These are phyloP conservation scores for Cutaneotrichosporon dermatis DNA, from an alignment of 1,284 basidiomycete genomes.

Conservation along the genomic window DNA sequence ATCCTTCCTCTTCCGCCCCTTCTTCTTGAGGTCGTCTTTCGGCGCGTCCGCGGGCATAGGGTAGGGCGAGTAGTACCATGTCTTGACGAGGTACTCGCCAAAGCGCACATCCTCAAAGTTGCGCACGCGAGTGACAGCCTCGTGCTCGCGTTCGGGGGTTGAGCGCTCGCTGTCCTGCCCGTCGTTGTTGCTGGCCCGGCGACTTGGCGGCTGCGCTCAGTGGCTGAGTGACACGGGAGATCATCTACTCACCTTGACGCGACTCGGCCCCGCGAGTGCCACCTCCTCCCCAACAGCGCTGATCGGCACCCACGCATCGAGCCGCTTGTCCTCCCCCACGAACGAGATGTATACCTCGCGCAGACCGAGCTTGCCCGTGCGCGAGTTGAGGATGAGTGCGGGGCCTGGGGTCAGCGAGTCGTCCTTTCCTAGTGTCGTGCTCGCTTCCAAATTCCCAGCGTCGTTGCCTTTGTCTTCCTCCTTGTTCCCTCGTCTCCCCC, in stretches of 20 bases:
- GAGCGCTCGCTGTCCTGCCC: conserved; percentile 11
- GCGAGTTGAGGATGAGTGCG: conserved; percentile 28
- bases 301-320: conserved; percentile 68
- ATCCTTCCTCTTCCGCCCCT: conserved; percentile 13
- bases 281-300: conserved; percentile 25
- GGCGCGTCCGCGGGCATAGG: conserved; percentile 55
- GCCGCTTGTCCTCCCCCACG: conserved; percentile 58
- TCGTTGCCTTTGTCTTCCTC: too few species aligned
- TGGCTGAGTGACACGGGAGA: too few species aligned
- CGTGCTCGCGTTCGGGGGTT: conserved; percentile 42
- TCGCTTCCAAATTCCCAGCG: too few species aligned
- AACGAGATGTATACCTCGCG: conserved; percentile 40
- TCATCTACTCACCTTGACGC: neutral
- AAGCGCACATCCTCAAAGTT: conserved; percentile 49
- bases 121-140: conserved; percentile 37
- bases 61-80: conserved; percentile 79
- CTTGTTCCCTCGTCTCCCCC: too few species aligned
- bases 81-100: conserved; percentile 44
- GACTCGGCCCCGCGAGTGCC: conserved; percentile 9
- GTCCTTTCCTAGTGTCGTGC: too few species aligned
- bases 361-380: conserved; percentile 14
- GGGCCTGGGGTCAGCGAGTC: conserved; percentile 19
- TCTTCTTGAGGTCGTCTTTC: neutral
- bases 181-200: neutral
- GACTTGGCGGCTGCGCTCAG: neutral